Conservation (phyloP, 345 rosid species). For the Citrus glauca region DNA sequence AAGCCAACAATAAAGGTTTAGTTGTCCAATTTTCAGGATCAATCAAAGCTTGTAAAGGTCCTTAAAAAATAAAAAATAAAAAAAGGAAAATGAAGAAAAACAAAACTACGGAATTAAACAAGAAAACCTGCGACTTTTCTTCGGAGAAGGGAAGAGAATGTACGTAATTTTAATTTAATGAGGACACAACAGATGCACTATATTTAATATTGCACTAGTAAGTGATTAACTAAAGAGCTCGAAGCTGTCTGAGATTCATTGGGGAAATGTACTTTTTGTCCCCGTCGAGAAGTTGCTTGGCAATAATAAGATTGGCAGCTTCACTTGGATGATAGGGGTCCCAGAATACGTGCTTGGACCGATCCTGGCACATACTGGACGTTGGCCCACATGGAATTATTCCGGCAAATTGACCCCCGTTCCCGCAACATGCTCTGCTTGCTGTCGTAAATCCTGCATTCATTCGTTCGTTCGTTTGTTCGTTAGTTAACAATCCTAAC, state of each 20-base stretch:
- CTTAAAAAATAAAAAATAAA: not conserved
- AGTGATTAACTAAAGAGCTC: conserved; percentile 33
- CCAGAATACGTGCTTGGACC: conserved; percentile 79
- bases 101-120: not conserved
- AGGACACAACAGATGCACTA: too few relatives aligned
- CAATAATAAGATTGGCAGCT: conserved; percentile 66
- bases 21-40: not conserved
- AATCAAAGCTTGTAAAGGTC: not conserved
- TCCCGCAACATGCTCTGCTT: conserved; percentile 76
- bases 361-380: conserved; percentile 59
- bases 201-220: not conserved
- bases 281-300: conserved; percentile 58
- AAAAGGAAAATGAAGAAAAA: not conserved
- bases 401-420: conserved; percentile 79
- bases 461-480: not conserved
- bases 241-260: conserved; percentile 64
- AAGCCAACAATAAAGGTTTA: not conserved
- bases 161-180: too few relatives aligned
- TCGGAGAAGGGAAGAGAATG: not conserved
- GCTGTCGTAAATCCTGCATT: conserved; percentile 64
- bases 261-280: conserved; percentile 50
- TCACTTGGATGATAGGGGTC: conserved; percentile 89
- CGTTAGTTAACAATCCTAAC: too few relatives aligned
- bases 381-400: conserved; percentile 86
- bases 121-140: not conserved